Base-by-base conservation (phyloP, 805 yeast genomes). In the Candida michaelii region DNA sequence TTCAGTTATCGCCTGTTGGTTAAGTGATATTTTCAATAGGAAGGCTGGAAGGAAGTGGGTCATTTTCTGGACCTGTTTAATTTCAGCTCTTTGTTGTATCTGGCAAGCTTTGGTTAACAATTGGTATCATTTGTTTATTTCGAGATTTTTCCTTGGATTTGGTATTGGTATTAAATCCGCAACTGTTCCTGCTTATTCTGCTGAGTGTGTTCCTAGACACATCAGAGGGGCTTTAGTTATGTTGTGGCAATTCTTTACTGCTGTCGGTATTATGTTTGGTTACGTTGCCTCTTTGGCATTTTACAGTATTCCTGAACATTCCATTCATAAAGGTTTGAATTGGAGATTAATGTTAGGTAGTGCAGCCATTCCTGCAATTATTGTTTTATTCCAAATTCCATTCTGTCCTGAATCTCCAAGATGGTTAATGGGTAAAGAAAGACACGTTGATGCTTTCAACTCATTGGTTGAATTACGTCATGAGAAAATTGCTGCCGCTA, bases 211-310 rank as follows among this genome's bases (percentile, higher is more conserved):
- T 7, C 85, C 85, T 1, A 75, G 76, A 11, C 62, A 63, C 10
- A 71, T 77, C 30, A 69, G 88, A 55, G 89, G 88, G 36, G 77
- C 85, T 1, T 64, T 83, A 45, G 80, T 80, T 37, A 80, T 82
- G 83, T 67, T 77, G 63, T 82, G 86, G 85, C 88, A 83, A 63
- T 78, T 80, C 53, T 82, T 81, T 69, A 81, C 86, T 11, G 87
- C 88, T 2, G 76, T 82, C 40, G 89, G 89, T 45, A 80, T 83
- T 48, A 76, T 79, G 76, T 66, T 82, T 49, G 88, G 87, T 14
- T 78, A 79, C 46, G 77, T 80, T 24, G 69, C 82, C 13, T 71
- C 75, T 14, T 71, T 81, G 45, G 83, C 82, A 1, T 79, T 82
- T 56, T 80, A 77, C 63, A 62, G 69, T 36, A 79, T 83, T 37